Evolutionary conservation across 257 asterid species (phyloP).

Genomic region (Salvia miltiorrhiza): DNA sequence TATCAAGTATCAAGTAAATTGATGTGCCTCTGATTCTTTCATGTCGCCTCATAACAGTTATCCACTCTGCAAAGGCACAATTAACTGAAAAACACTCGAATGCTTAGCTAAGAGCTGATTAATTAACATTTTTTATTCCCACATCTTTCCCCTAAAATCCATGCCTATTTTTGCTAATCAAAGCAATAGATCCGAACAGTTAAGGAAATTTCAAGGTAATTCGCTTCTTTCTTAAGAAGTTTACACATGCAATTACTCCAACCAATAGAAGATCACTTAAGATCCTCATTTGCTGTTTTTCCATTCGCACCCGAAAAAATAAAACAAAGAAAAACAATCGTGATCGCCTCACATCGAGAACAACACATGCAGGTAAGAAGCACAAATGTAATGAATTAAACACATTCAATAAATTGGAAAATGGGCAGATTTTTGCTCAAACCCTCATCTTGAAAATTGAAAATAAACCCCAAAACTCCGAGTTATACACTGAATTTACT

Average conservation of each 20-base stretch:
- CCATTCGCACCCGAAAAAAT: not conserved
- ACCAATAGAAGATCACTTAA: not conserved
- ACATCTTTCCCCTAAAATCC: not conserved
- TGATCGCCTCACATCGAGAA: not conserved
- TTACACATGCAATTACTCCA: constrained; percentile 10
- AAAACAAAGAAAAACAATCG: not conserved
- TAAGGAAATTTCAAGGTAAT: not conserved
- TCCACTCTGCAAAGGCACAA: not conserved
- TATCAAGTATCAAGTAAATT: not conserved
- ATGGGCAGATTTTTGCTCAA: not conserved
- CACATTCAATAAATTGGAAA: not conserved
- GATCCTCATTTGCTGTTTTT: not conserved
- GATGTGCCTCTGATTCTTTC: not conserved
- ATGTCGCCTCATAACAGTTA: not conserved
- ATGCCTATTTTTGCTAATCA: not conserved
- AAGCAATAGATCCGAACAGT: constrained; percentile 9
- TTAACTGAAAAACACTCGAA: not conserved
- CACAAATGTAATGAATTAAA: not conserved
- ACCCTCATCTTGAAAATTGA: not conserved
- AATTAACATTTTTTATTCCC: not conserved
- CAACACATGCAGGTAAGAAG: constrained; percentile 9
- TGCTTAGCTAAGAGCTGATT: not conserved
- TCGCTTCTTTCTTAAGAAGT: not conserved
- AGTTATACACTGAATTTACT: not conserved
- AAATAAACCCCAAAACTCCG: not conserved